These are phyloP conservation scores for Rhizophagus clarus DNA, from an alignment of 192 early-diverging fungal species.

Conservation along the genomic window DNA sequence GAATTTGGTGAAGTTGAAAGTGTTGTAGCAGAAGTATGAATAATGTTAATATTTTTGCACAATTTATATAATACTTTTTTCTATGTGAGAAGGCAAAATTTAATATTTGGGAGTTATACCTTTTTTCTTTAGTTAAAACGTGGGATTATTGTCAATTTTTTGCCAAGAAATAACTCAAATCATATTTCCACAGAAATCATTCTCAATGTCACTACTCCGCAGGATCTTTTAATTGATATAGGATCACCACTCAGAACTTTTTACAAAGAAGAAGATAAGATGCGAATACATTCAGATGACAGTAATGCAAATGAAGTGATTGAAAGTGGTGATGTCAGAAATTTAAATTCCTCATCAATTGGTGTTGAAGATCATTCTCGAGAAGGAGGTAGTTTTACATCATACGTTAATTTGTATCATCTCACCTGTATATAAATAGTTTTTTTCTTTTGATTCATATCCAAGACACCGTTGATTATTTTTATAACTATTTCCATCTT, in stretches of 20 bases:
- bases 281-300: conserved; percentile 65
- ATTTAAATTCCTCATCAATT: neutral
- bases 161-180: conserved; percentile 1
- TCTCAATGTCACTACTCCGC: conserved; percentile 59
- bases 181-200: conserved; percentile 33
- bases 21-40: conserved; percentile 52
- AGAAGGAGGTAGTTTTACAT: conserved; percentile 4
- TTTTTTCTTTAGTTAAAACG: conserved; percentile 23
- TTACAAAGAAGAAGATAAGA: conserved; percentile 73
- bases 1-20: conserved; percentile 48
- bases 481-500: conserved; percentile 77
- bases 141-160: conserved; percentile 26
- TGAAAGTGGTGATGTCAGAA: conserved; percentile 23
- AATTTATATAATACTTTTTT: neutral
- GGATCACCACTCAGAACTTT: conserved; percentile 64
- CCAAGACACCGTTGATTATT: conserved; percentile 61
- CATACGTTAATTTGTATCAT: neutral
- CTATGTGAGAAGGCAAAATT: neutral
- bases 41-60: neutral
- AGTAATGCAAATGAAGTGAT: conserved; percentile 29
- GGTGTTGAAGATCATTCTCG: neutral
- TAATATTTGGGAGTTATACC: neutral
- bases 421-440: too few relatives aligned
- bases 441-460: neutral
- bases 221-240: conserved; percentile 72